Evolutionary conservation across 768 basidiomycete genomes (phyloP).

Genomic region (Kwoniella dejecticola): DNA sequence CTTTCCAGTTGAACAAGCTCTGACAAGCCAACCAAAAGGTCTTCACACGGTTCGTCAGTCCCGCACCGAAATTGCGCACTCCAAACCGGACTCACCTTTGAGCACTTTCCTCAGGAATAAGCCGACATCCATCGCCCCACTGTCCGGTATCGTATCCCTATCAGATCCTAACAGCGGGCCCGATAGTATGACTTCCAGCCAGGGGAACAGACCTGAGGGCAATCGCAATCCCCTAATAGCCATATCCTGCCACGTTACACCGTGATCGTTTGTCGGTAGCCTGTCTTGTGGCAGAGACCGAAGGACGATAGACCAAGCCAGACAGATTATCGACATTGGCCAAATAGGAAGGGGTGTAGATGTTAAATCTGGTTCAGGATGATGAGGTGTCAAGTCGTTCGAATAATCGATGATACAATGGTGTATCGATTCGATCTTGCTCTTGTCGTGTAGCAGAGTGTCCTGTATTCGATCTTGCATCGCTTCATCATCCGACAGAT

Average conservation of each 20-base stretch:
- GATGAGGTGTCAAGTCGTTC: constrained; percentile 37
- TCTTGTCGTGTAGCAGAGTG: constrained; percentile 52
- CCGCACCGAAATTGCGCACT: constrained; percentile 7
- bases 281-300: constrained; percentile 20
- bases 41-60: constrained; percentile 56
- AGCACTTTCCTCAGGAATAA: constrained; percentile 73
- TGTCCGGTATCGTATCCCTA: constrained; percentile 70
- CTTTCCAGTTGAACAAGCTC: constrained; percentile 75
- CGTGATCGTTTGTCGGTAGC: constrained; percentile 60
- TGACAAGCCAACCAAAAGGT: constrained; percentile 71
- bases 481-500: constrained; percentile 9
- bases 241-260: constrained; percentile 63
- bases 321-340: constrained; percentile 70
- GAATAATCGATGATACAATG: constrained; percentile 61
- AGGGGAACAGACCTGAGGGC: constrained; percentile 58
- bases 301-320: constrained; percentile 84
- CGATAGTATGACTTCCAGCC: constrained; percentile 37
- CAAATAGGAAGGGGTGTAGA: constrained; percentile 62
- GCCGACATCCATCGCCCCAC: constrained; percentile 63
- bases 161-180: constrained; percentile 66
- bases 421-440: constrained; percentile 60
- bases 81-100: constrained; percentile 65
- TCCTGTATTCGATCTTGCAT: constrained; percentile 6
- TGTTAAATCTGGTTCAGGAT: constrained; percentile 66
- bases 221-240: constrained; percentile 63